phyloP scores from a whole-genome alignment of 805 yeast species.

The Hanseniaspora lachancei region DNA sequence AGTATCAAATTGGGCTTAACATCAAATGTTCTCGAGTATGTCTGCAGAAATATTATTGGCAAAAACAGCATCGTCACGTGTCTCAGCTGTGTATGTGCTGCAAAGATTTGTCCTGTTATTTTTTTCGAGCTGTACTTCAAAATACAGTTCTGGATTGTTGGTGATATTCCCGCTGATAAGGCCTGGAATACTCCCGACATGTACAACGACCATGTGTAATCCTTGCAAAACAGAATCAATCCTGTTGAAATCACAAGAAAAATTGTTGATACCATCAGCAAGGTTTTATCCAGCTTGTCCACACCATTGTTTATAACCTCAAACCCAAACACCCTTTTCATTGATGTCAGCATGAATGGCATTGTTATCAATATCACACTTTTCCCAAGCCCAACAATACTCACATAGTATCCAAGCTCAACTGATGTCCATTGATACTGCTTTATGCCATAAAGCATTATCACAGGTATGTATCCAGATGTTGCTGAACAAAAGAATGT shows the following conservation, averaged over 20 bases:
- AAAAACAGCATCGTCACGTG: constrained; percentile 35
- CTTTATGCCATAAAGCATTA: constrained; percentile 42
- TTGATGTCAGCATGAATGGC: constrained; percentile 34
- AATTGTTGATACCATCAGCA: constrained; percentile 25
- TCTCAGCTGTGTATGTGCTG: constrained; percentile 50
- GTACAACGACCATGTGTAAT: constrained; percentile 20
- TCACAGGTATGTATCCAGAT: constrained; percentile 31
- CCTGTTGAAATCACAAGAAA: constrained; percentile 32
- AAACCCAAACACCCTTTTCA: constrained; percentile 25
- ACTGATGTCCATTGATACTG: constrained; percentile 42
- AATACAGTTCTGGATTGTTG: constrained; percentile 46
- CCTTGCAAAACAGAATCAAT: constrained; percentile 25
- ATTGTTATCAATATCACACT: constrained; percentile 38
- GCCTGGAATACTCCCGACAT: constrained; percentile 29
- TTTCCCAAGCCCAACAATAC: constrained; percentile 37
- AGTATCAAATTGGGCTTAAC: constrained; percentile 31
- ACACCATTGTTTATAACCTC: constrained; percentile 30
- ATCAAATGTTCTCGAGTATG: constrained; percentile 36
- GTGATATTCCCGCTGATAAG: constrained; percentile 40
- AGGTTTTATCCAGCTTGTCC: constrained; percentile 39
- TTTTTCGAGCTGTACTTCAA: constrained; percentile 49
- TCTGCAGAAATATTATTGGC: constrained; percentile 36
- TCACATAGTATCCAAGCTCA: constrained; percentile 43
- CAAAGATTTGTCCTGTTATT: constrained; percentile 58
- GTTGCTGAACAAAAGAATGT: constrained; percentile 31